These are phyloP conservation scores for Pyrus betulifolia DNA, from an alignment of 306 rosid species.

Conservation along the genomic window DNA sequence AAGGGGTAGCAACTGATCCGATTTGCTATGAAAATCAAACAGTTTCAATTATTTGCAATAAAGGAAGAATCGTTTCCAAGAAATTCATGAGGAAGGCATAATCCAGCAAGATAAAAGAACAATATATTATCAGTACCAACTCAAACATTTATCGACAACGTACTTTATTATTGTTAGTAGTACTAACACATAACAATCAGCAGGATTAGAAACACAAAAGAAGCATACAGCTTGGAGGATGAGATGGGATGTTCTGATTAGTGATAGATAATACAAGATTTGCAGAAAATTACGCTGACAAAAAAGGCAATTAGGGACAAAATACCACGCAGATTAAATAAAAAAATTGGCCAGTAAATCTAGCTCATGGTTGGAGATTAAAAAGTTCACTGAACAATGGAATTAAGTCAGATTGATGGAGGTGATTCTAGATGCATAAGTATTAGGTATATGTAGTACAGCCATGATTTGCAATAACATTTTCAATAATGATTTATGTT, in stretches of 20 bases:
- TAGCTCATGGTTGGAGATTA: neutral
- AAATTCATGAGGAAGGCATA: neutral
- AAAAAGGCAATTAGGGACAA: neutral
- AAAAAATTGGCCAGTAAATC: neutral
- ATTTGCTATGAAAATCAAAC: neutral
- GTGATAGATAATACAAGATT: neutral
- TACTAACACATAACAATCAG: neutral
- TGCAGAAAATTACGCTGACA: neutral
- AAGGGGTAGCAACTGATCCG: constrained; percentile 7
- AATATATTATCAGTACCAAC: neutral
- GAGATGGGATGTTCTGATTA: neutral
- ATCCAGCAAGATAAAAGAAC: neutral
- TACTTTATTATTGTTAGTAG: neutral
- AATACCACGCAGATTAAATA: neutral
- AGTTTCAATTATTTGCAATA: neutral
- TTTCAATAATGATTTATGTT: neutral
- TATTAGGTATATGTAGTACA: neutral
- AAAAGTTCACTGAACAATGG: neutral
- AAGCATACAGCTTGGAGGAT: neutral
- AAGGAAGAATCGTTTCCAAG: neutral
- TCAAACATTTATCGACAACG: neutral
- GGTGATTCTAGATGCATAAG: neutral
- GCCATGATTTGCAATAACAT: neutral
- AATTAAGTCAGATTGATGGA: neutral
- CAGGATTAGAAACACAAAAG: neutral